These are phyloP conservation scores for Selaginella tamariscina DNA, from an alignment of 75 land plant species.

Conservation along the genomic window DNA sequence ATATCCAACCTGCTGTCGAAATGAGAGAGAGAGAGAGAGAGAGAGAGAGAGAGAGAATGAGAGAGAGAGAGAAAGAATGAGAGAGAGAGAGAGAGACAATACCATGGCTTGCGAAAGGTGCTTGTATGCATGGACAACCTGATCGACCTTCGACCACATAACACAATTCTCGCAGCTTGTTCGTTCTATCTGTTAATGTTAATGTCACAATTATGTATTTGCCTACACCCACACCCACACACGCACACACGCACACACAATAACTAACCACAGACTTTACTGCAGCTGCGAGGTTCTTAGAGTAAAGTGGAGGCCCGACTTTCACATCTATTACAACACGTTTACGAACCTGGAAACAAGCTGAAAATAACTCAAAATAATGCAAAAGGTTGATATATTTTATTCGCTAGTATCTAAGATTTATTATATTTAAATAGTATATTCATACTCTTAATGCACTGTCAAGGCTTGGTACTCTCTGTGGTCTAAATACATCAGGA, in stretches of 20 bases:
- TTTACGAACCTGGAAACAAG: slow-evolving; percentile 49
- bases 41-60: not conserved
- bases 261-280: slow-evolving; percentile 63
- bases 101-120: slow-evolving; percentile 23
- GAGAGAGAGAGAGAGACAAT: not conserved
- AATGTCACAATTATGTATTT: no score
- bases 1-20: slow-evolving; percentile 51
- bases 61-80: no score
- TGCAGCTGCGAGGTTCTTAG: slow-evolving; percentile 61
- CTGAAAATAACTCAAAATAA: slow-evolving; percentile 19
- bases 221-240: no score
- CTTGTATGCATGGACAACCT: slow-evolving; percentile 38
- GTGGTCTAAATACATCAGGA: not conserved
- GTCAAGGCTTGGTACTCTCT: slow-evolving; percentile 3
- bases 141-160: slow-evolving; percentile 80
- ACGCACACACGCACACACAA: no score
- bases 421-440: no score
- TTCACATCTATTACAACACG: slow-evolving; percentile 81
- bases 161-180: slow-evolving; percentile 60
- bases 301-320: slow-evolving; percentile 78
- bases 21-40: not conserved
- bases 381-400: no score
- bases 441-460: slow-evolving; percentile 5
- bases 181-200: slow-evolving; percentile 46
- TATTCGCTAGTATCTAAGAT: no score